Conservation (phyloP, 257 asterid species). For the Datura wrightii region DNA sequence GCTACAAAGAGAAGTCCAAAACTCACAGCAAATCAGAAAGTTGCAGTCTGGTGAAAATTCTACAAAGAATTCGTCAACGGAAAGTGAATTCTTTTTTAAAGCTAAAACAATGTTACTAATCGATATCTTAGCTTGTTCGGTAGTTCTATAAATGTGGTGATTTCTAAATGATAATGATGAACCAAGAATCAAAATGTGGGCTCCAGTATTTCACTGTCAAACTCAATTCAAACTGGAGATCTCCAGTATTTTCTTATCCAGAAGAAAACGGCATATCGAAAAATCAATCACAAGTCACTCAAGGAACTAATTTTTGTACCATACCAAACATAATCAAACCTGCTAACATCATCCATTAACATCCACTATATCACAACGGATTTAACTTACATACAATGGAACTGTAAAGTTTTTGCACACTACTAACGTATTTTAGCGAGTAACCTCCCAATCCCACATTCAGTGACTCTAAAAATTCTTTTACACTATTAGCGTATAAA, state of each 20-base stretch:
- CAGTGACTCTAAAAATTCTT: neutral
- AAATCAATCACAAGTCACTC: conserved; percentile 7
- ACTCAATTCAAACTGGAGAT: neutral
- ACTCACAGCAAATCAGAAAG: neutral
- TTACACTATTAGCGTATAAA: no score
- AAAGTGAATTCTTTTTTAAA: neutral
- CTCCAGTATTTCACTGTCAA: no score
- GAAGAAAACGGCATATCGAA: neutral
- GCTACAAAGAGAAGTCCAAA: conserved; percentile 50
- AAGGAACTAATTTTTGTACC: neutral
- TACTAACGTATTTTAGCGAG: neutral
- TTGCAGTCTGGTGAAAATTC: neutral
- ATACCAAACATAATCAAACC: neutral
- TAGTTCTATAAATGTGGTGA: neutral
- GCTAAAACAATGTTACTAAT: neutral
- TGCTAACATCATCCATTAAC: neutral
- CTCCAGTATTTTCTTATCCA: neutral
- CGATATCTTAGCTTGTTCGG: neutral
- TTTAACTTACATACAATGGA: neutral
- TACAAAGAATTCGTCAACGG: neutral
- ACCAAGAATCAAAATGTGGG: conserved; percentile 17
- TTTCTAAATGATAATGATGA: neutral
- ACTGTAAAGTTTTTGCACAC: neutral
- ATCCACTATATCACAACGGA: neutral
- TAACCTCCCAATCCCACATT: neutral